phyloP scores from a whole-genome alignment of 805 yeast genomes.

The Kazachstania viticola region DNA sequence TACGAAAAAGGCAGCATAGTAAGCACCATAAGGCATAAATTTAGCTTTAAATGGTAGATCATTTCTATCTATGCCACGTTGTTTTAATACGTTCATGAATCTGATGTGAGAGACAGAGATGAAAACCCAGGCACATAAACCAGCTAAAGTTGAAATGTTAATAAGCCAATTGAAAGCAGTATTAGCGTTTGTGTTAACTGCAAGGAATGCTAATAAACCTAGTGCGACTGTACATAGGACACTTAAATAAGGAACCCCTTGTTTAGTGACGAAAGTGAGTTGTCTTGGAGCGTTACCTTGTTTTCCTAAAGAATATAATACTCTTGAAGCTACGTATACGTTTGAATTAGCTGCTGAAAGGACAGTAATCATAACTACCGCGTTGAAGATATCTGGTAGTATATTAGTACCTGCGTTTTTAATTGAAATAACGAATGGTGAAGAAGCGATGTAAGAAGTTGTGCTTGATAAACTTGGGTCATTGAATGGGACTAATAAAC shows the following conservation, averaged over 20 bases:
- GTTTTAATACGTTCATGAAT: constrained; percentile 48
- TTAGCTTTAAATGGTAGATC: constrained; percentile 57
- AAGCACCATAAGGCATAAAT: constrained; percentile 53
- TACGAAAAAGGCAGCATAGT: constrained; percentile 43
- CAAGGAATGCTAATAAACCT: constrained; percentile 50
- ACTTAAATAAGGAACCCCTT: constrained; percentile 51
- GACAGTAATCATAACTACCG: constrained; percentile 52
- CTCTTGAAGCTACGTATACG: constrained; percentile 62
- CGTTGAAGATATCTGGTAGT: constrained; percentile 62
- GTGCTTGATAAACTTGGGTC: constrained; percentile 34
- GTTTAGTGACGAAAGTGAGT: constrained; percentile 40
- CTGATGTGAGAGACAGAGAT: constrained; percentile 49
- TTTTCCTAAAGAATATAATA: constrained; percentile 50
- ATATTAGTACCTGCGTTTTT: constrained; percentile 54
- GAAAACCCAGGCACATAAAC: constrained; percentile 56
- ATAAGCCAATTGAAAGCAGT: constrained; percentile 56
- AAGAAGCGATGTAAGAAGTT: constrained; percentile 36
- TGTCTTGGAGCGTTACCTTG: constrained; percentile 48
- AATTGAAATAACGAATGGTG: constrained; percentile 62
- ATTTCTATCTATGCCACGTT: constrained; percentile 51
- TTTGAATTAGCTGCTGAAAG: constrained; percentile 72
- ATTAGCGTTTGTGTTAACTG: constrained; percentile 36
- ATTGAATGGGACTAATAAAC: constrained; percentile 51
- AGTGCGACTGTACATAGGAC: constrained; percentile 43
- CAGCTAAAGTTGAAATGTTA: constrained; percentile 56